Evolutionary conservation across 2,329 filamentous ascomycete genomes (phyloP).

Genomic region (Monosporascus sp.): DNA sequence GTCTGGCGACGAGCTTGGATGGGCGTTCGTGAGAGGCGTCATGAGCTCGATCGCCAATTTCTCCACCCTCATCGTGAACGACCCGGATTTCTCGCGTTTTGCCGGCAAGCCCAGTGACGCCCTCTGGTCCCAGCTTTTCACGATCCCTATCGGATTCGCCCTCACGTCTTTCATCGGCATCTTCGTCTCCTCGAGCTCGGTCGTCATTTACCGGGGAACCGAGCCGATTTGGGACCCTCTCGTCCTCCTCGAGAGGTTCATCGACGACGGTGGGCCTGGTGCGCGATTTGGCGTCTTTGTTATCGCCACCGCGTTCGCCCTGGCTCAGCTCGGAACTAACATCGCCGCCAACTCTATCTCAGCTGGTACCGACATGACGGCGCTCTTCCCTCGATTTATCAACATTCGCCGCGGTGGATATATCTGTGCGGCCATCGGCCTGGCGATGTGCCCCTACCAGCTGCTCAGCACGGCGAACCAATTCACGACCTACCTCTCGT

Average conservation of each 20-base stretch:
- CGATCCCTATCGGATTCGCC: conserved; percentile 66
- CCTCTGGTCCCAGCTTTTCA: conserved; percentile 72
- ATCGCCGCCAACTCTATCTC: conserved; percentile 84
- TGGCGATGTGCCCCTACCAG: conserved; percentile 85
- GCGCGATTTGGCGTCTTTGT: conserved; percentile 73
- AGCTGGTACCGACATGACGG: conserved; percentile 77
- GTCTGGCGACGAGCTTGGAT: conserved; percentile 65
- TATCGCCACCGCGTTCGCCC: conserved; percentile 63
- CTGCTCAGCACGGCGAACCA: conserved; percentile 69
- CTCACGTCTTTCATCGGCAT: conserved; percentile 83
- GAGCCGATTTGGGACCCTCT: conserved; percentile 71
- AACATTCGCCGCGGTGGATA: conserved; percentile 86
- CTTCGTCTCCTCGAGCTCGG: conserved; percentile 67
- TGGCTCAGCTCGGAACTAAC: conserved; percentile 81
- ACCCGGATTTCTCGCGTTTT: conserved; percentile 82
- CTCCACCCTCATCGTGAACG: conserved; percentile 76
- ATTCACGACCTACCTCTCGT: conserved; percentile 87
- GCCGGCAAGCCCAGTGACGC: conserved; percentile 70
- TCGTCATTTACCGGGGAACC: conserved; percentile 56
- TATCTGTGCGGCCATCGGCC: conserved; percentile 71
- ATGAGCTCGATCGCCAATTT: conserved; percentile 92
- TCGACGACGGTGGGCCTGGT: conserved; percentile 61
- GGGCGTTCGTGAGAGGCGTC: conserved; percentile 78
- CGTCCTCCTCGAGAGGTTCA: conserved; percentile 58
- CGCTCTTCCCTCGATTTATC: conserved; percentile 71